Evolutionary conservation across 2,329 filamentous ascomycete species (phyloP), one percentile per base, ranked within the genome.

Genomic region (Paramyrothecium sp.): DNA sequence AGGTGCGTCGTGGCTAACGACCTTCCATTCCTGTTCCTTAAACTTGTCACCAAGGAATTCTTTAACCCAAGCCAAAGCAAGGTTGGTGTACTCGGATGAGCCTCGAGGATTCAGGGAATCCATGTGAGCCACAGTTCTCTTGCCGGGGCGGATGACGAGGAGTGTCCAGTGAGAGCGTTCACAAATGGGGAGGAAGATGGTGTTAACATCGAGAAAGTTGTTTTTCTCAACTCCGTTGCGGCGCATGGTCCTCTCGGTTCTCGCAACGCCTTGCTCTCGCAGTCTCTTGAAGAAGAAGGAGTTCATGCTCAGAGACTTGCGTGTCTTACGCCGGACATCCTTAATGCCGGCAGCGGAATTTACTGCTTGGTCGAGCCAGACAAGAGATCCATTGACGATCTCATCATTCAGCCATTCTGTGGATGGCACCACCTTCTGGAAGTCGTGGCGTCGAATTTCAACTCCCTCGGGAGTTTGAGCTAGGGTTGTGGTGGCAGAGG

Each of bases 391-490:
- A 63, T 91, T 90, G 63, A 94, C 84, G 53, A 89, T 84, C 63
- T 90, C 87, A 69, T 93, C 90, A 61, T 93, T 92, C 7, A 94
- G 80, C 90, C 90, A 94, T 26, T 78, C 78, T 1, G 73, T 78
- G 10, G 75, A 70, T 19, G 77, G 76, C 17, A 88, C 77, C 8
- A 92, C 73, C 51, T 81, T 88, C n/a, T 73, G 76, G 64, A 92
- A 88, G 66, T 91, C 88, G 54, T 84, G 82, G 7, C 66, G 68
- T 30, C 66, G 65, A 17, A 90, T 72, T 13, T 81, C 75, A 3
- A 76, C 76, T 2, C 81, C 80, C 59, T 83, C 81, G 7, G 74
- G 71, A 11, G 81, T 80, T 54, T 69, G 77, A 57, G 76, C 78
- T 53, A 84, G 69, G 52, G 70, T 71, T 7, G 66, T 66, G 17